Base-by-base conservation (phyloP, 2,329 filamentous ascomycete species). In the Talaromyces sp. region DNA sequence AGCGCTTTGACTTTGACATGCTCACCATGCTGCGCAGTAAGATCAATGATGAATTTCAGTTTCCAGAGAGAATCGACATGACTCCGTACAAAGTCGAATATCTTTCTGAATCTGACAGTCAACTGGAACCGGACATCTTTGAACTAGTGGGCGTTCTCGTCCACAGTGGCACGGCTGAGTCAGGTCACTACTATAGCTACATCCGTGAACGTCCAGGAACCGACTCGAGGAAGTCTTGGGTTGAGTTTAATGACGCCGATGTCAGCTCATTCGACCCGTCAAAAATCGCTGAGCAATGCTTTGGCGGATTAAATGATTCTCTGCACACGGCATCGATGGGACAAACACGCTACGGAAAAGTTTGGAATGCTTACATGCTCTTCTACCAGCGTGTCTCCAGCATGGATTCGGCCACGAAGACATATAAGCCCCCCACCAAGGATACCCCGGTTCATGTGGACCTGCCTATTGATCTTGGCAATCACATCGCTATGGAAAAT, bases 131-230 rank as follows among this genome's bases (percentile, higher is more conserved):
- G 44, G 95, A 99, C 74, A 75, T 90, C 0, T 99, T 98, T 69
- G 92, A 97, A 74, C 83, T 99, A 3, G 93, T 96, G n/a, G 95
- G 95, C 2, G 87, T 99, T 53, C 86, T 99, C 18, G 92, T 99
- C 1, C 95, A 99, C 73, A 89, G 90, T 14, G 95, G 95, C 16
- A 96, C 90, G 2, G 92, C 94, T 12, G 92, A 97, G 71, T 94
- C 92, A 31, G 95, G 95, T 0, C 95, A 99, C 74, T 99, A 99
- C 77, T 98, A 97, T 76, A 98, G 94, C 0, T 98, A 92, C 73
- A 92, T 96, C 65, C 89, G 92, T 59, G 90, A 96, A 73, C 85
- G 92, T 18, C 87, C 91, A 16, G 76, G 82, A 23, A 74, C 74
- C 14, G 73, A 73, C 4, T 78, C 79, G 10, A 78, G 69, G 59